Evolutionary conservation across 306 rosid species (phyloP).

Genomic region (Begonia masoniana): DNA sequence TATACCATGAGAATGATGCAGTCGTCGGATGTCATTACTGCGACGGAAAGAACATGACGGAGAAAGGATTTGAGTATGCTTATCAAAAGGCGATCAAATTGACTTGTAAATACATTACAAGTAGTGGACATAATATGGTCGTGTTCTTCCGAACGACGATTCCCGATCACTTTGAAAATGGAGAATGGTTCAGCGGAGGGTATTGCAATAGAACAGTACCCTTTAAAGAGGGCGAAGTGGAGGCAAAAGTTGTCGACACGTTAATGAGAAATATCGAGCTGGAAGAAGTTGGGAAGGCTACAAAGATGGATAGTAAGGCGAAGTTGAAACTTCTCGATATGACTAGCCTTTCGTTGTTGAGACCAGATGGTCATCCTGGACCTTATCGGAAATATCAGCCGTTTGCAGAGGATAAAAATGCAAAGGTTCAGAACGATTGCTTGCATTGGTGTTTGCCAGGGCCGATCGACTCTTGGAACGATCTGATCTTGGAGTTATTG

Average conservation of each 20-base stretch:
- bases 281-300: constrained; percentile 35
- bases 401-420: constrained; percentile 27
- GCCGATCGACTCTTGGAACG: constrained; percentile 90
- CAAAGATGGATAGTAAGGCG: constrained; percentile 14
- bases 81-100: constrained; percentile 39
- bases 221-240: constrained; percentile 36
- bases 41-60: constrained; percentile 47
- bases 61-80: constrained; percentile 38
- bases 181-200: constrained; percentile 85
- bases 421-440: constrained; percentile 37
- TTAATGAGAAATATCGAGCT: constrained; percentile 47
- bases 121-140: constrained; percentile 23
- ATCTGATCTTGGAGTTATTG: constrained; percentile 49
- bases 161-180: constrained; percentile 80
- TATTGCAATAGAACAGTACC: constrained; percentile 70
- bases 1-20: constrained; percentile 45
- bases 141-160: constrained; percentile 64
- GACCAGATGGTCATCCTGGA: constrained; percentile 90
- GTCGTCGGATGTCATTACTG: constrained; percentile 56
- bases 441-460: constrained; percentile 79
- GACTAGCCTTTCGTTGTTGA: constrained; percentile 45
- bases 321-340: constrained; percentile 50
- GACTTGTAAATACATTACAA: constrained; percentile 25
- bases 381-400: constrained; percentile 72
- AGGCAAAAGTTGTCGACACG: constrained; percentile 23